Percentiles rank a stretch among this genome's conserved stretches.
These are phyloP conservation scores for Elongisporangium anandrum DNA, from an alignment of 352 stramenopile species.

Conservation along the genomic window DNA sequence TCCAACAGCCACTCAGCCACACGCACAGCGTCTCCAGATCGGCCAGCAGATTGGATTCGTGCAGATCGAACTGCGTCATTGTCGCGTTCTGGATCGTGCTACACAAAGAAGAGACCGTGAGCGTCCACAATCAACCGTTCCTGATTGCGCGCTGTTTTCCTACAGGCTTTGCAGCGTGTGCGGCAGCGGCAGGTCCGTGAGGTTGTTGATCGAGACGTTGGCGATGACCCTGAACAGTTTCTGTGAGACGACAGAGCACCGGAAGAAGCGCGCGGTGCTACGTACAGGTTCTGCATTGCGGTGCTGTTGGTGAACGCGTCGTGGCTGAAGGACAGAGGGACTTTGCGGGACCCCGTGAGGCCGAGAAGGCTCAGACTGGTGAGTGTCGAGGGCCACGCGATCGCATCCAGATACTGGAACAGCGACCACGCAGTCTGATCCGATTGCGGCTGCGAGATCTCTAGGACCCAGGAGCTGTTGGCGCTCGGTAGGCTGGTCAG, in stretches of 20 bases:
- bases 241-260: conserved; percentile 1
- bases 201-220: conserved; percentile 54
- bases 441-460: conserved; percentile 56
- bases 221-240: conserved; percentile 33
- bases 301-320: conserved; percentile 40
- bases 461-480: conserved; percentile 42
- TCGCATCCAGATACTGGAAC: conserved; percentile 49
- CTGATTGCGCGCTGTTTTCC: conserved; percentile 3
- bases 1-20: background rate
- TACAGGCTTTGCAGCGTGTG: conserved; percentile 51
- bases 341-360: conserved; percentile 29
- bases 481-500: conserved; percentile 32
- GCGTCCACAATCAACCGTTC: background rate
- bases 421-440: conserved; percentile 59
- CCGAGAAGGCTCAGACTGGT: conserved; percentile 13
- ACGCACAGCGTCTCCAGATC: conserved; percentile 57
- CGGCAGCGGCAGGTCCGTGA: conserved; percentile 65
- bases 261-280: background rate
- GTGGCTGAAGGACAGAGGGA: conserved; percentile 53
- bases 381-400: conserved; percentile 44
- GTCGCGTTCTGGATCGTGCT: conserved; percentile 62
- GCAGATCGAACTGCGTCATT: conserved; percentile 58
- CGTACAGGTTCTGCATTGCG: conserved; percentile 47
- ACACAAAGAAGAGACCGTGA: conserved; percentile 1
- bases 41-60: conserved; percentile 32